Percentiles rank a stretch among this genome's conserved stretches.
Conservation (phyloP, 495 filamentous ascomycete genomes). For the Penicillium coffeae region DNA sequence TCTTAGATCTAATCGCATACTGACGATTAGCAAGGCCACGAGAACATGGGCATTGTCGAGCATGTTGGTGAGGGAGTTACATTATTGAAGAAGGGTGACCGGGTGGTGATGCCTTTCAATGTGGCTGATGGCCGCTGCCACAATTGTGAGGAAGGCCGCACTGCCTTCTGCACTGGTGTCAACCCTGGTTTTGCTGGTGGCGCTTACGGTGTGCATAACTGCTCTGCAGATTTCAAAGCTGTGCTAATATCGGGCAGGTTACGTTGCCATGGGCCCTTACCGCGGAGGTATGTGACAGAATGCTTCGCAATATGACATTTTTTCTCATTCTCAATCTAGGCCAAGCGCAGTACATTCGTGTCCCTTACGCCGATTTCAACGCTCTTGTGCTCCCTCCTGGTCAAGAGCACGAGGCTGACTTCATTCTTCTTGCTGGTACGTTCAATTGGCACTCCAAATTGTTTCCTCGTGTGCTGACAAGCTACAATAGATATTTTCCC, state of each 20-base stretch:
- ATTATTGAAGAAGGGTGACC: conserved; percentile 47
- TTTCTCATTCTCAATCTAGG: conserved; percentile 12
- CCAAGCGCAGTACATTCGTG: conserved; percentile 52
- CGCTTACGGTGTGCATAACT: conserved; percentile 40
- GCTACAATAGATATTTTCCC: conserved; percentile 52
- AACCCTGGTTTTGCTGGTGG: conserved; percentile 59
- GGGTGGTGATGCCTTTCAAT: conserved; percentile 58
- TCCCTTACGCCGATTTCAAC: conserved; percentile 59
- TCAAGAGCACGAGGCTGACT: conserved; percentile 43
- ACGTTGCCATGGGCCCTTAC: conserved; percentile 59
- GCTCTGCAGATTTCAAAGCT: background rate
- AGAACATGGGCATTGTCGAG: conserved; percentile 51
- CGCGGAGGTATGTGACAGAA: conserved; percentile 31
- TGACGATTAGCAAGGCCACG: conserved; percentile 45
- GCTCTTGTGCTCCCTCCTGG: conserved; percentile 41
- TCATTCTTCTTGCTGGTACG: conserved; percentile 41
- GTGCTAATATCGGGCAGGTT: conserved; percentile 16
- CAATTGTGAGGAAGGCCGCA: conserved; percentile 57
- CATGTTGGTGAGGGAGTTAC: conserved; percentile 47
- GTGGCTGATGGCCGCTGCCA: conserved; percentile 55
- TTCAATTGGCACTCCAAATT: too few species aligned
- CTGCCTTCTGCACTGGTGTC: conserved; percentile 55
- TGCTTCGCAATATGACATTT: too few species aligned
- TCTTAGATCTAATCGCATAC: background rate
- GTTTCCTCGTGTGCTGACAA: background rate